Base-by-base conservation (phyloP, 139 green algal species). In the Axilococcus clingmanii region DNA sequence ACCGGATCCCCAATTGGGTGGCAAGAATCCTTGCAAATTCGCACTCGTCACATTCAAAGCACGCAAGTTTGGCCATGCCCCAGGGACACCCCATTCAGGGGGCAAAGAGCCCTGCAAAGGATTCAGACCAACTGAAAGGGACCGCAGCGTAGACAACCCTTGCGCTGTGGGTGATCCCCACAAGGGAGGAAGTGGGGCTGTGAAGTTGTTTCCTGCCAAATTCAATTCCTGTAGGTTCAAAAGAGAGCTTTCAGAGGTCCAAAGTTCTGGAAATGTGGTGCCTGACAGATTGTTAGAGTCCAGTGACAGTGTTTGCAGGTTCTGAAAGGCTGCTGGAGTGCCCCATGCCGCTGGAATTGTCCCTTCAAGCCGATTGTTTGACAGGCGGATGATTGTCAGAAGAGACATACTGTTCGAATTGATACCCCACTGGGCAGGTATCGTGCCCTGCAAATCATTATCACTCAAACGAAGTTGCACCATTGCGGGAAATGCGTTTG, bases 321-420 rank as follows among this genome's bases (percentile, higher is more conserved):
- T 11, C 23, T 9, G 25, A 12, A 49, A 49, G 27, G 41, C 41
- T 17, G 41, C 41, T 49, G 41, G 11, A 12, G 41, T 49, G 41
- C 41, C 41, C 41, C 41, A 49, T 35, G 9, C 41, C 12, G 9
- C 9, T 49, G 41, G 41, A 32, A 49, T 9, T 9, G 25, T 49
- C 9, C 41, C 41, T 17, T 49, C 12, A 30, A 49, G 12, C 12
- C 24, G 9, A 32, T 49, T 49, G 9, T 49, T 49, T 9, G 41
- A 30, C 9, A 12, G 9, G 11, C 41, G 41, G 9, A 9, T 49
- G 41, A 49, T 12, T 17, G 9, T 49, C 9, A 49, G 23, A 23
- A 9, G 41, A 9, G 9, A 12, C 41, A 49, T 49, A 17, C 9
- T 23, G 11, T 9, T 32, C 25, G 9, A 9, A 32, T 49, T 12